A percentile compares a stretch with the other conserved stretches of the same genome.
Conservation (phyloP, 495 filamentous ascomycete genomes). For the Hypoxylon perforatum region DNA sequence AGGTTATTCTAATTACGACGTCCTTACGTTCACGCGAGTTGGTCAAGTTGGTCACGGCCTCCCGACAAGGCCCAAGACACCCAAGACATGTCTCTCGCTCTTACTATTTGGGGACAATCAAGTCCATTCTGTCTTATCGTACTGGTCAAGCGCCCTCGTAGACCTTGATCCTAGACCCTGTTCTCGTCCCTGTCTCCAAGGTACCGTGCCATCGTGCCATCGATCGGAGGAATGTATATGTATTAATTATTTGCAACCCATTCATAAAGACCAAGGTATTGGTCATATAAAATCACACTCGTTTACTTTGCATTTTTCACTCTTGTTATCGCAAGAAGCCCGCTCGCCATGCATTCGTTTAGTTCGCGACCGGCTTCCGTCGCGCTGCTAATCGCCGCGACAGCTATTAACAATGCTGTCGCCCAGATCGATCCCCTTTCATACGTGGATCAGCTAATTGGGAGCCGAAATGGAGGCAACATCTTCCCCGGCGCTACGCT, state of each 20-base stretch:
- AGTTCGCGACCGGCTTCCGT: conserved; percentile 27
- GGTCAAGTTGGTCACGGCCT: conserved; percentile 32
- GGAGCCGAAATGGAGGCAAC: conserved; percentile 72
- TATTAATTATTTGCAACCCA: conserved; percentile 14
- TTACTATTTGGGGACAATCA: conserved; percentile 24
- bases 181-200: background rate
- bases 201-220: background rate
- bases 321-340: conserved; percentile 15
- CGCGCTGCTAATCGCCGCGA: conserved; percentile 25
- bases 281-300: conserved; percentile 22
- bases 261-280: conserved; percentile 18
- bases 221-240: conserved; percentile 28
- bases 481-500: conserved; percentile 80
- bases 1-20: conserved; percentile 30
- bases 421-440: conserved; percentile 51
- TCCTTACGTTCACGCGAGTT: conserved; percentile 24
- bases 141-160: conserved; percentile 8
- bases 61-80: conserved; percentile 30
- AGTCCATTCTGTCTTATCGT: conserved; percentile 27
- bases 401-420: conserved; percentile 19
- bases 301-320: conserved; percentile 15
- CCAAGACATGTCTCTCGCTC: conserved; percentile 39
- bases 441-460: conserved; percentile 68
- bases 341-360: conserved; percentile 36
- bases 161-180: background rate